phyloP scores from a whole-genome alignment of 768 basidiomycete species.

The Candolleomyces efflorescens region DNA sequence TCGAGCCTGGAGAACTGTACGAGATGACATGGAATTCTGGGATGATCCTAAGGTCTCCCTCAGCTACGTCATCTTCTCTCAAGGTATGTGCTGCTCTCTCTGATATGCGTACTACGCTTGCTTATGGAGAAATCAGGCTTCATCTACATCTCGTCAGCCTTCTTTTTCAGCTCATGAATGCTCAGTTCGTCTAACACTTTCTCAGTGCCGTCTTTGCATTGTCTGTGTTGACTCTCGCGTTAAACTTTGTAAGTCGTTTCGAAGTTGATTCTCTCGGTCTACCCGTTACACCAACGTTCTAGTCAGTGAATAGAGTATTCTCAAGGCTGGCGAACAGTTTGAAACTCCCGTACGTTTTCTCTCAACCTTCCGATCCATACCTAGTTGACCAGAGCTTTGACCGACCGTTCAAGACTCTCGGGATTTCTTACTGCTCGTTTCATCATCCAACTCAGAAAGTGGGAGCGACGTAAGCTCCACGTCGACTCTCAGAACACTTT shows the following conservation, averaged over 20 bases:
- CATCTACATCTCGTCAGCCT: slow-evolving; percentile 4
- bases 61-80: slow-evolving; percentile 8
- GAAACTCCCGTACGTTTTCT: slow-evolving; percentile 7
- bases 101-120: not conserved
- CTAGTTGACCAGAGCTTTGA: no score
- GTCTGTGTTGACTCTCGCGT: not conserved
- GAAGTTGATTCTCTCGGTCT: not conserved
- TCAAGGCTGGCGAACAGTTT: slow-evolving; percentile 3
- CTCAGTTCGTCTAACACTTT: not conserved
- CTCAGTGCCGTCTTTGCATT: slow-evolving; percentile 1
- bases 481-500: not conserved
- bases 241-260: slow-evolving; percentile 5
- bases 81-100: not conserved
- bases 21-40: slow-evolving; percentile 3
- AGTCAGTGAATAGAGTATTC: not conserved
- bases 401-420: not conserved
- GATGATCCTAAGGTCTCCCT: not conserved
- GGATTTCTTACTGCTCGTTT: slow-evolving; percentile 8
- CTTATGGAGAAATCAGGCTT: not conserved
- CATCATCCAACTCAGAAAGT: slow-evolving; percentile 4
- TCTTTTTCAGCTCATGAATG: not conserved
- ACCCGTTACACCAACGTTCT: not conserved
- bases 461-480: not conserved
- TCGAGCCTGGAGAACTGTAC: slow-evolving; percentile 3
- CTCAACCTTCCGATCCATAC: no score